Conservation (phyloP, 768 basidiomycete genomes). For the Rhodotorula kratochvilovae region DNA sequence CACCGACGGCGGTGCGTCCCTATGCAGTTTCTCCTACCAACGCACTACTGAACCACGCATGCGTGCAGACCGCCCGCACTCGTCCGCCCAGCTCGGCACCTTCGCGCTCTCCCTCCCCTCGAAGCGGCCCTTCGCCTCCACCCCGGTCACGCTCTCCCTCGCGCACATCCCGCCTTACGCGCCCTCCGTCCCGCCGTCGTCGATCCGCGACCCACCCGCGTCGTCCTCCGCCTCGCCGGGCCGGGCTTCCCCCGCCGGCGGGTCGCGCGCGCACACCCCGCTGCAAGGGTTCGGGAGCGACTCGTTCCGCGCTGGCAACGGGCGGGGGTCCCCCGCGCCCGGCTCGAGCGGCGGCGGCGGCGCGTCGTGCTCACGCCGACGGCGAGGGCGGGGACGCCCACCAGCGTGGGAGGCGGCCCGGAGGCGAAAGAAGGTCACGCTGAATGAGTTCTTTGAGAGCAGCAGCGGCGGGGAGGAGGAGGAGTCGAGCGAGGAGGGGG, state of each 20-base stretch:
- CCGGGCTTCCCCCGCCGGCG: neutral
- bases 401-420: neutral
- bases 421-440: slow-evolving; percentile 1
- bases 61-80: neutral
- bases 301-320: slow-evolving; percentile 4
- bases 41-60: too few species aligned
- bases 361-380: slow-evolving; percentile 41
- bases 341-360: neutral
- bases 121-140: slow-evolving; percentile 4
- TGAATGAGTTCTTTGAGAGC: slow-evolving; percentile 20
- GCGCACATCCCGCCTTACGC: slow-evolving; percentile 23
- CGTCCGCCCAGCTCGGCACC: slow-evolving; percentile 20
- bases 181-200: slow-evolving; percentile 24
- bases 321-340: neutral
- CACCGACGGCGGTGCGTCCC: neutral
- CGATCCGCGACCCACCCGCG: slow-evolving; percentile 22
- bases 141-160: neutral
- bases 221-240: neutral
- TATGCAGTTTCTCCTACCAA: neutral
- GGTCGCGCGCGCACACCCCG: neutral
- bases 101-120: slow-evolving; percentile 25
- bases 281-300: slow-evolving; percentile 33
- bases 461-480: slow-evolving; percentile 40
- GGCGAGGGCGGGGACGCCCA: neutral
- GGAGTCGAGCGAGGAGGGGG: slow-evolving; percentile 40